Conservation (phyloP, 768 basidiomycete genomes). For the Leccinum fibrillosum region DNA sequence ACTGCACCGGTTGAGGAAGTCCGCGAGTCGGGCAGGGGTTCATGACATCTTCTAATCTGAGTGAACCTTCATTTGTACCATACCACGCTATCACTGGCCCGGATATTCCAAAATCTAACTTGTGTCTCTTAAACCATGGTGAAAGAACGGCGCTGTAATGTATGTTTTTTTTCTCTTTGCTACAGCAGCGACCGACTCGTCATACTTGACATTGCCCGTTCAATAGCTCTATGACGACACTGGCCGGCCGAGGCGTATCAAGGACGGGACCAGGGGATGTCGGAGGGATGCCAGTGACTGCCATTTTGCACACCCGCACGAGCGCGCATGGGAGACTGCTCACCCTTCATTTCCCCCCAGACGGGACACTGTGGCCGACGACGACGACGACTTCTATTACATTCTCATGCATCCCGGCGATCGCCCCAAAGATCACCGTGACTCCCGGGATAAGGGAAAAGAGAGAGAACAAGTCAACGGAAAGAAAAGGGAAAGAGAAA, state of each 20-base stretch:
- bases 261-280: slow-evolving; percentile 22
- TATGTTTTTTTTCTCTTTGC: slow-evolving; percentile 14
- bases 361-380: slow-evolving; percentile 17
- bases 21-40: background rate
- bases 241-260: slow-evolving; percentile 23
- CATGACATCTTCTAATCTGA: slow-evolving; percentile 11
- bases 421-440: slow-evolving; percentile 8
- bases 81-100: too few relatives aligned
- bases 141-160: slow-evolving; percentile 31
- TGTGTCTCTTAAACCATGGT: slow-evolving; percentile 1
- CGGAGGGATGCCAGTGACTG: slow-evolving; percentile 19
- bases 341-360: slow-evolving; percentile 25
- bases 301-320: slow-evolving; percentile 31
- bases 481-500: background rate
- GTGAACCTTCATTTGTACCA: slow-evolving; percentile 17
- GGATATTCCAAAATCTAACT: too few relatives aligned
- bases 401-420: slow-evolving; percentile 4
- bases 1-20: slow-evolving; percentile 17
- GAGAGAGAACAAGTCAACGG: background rate
- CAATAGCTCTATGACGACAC: slow-evolving; percentile 29
- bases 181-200: background rate
- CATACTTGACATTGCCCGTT: slow-evolving; percentile 5
- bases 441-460: slow-evolving; percentile 7
- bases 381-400: slow-evolving; percentile 24
- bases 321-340: slow-evolving; percentile 33